Evolutionary conservation across 2,329 filamentous ascomycete genomes (phyloP).

Genomic region (Paecilomyces variotii): DNA sequence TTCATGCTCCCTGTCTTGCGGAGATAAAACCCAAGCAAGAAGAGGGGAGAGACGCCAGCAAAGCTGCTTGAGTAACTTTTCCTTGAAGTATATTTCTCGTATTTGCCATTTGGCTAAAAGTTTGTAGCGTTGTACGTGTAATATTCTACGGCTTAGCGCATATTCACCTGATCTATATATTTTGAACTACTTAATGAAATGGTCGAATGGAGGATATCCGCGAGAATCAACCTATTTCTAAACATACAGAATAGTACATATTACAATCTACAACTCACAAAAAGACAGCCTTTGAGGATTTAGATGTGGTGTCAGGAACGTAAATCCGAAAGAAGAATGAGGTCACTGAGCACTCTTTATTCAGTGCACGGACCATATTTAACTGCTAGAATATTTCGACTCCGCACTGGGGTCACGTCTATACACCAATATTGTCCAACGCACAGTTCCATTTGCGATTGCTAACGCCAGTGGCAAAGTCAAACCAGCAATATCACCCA

Average conservation of each 20-base stretch:
- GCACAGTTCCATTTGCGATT: not conserved
- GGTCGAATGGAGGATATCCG: too few species aligned
- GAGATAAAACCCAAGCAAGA: conserved; percentile 19
- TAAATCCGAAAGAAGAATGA: not conserved
- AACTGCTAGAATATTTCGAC: not conserved
- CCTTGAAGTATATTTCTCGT: not conserved
- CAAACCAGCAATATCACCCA: not conserved
- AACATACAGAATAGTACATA: too few species aligned
- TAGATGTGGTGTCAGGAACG: not conserved
- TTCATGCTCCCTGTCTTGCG: conserved; percentile 48
- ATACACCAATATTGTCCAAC: not conserved
- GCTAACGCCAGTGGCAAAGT: not conserved
- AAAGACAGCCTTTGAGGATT: too few species aligned
- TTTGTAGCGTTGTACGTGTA: not conserved
- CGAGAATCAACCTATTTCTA: too few species aligned
- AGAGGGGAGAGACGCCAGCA: not conserved
- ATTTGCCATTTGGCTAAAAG: not conserved
- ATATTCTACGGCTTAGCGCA: too few species aligned
- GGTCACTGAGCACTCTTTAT: not conserved
- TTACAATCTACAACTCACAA: too few species aligned
- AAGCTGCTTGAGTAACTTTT: not conserved
- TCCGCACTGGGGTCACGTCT: not conserved
- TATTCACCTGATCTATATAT: too few species aligned
- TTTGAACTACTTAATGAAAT: too few species aligned
- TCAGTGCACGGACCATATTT: not conserved